Evolutionary conservation across 1,284 basidiomycete genomes (phyloP), one percentile per base, ranked within the genome.

Genomic region (Leccinum variabile): DNA sequence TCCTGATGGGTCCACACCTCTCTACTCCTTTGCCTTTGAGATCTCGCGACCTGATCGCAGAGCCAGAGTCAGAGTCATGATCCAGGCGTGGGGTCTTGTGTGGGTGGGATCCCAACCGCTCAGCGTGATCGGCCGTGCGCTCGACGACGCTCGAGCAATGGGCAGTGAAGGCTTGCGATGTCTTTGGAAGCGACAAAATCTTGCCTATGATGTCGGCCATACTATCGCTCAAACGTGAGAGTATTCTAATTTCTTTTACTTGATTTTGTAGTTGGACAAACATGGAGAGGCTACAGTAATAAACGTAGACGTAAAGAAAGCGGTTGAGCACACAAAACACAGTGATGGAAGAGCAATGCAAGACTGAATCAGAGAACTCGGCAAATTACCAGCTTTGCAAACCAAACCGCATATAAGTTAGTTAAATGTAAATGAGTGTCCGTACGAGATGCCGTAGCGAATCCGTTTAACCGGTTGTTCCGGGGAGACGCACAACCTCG

Each of bases 41-140:
- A 62, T 70, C 69, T 50, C 77, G 80, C 54, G 80, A 81, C 72
- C 86, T 85, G 75, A 80, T 84, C 69, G 86, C 83, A 72, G 87
- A 84, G 70, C 80, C 80, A 68, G 83, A 80, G 74, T 90, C 86
- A 75, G 82, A 84, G 77, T 86, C 84, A 69, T 77, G 77, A 66
- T 82, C 81, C 74, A 88, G 77, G 68, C 87, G 86, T 68, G 85
- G 81, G 65, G 83, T 83, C 80, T 91, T 91, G 76, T 81, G 82
- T 67, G 83, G 83, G 78, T 83, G 84, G 76, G 83, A 69, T 71
- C 78, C 81, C 70, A 79, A 81, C 76, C 80, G 80, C 65, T 66
- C 73, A 59, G 62, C 59, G 49, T 55, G 64, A n/a, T 62, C 63
- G 10, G 18, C 3, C 4, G 70, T 59, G 49, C 59, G 56, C 55